phyloP scores from a whole-genome alignment of 2,329 filamentous ascomycete genomes.

The Botrytis medusae region DNA sequence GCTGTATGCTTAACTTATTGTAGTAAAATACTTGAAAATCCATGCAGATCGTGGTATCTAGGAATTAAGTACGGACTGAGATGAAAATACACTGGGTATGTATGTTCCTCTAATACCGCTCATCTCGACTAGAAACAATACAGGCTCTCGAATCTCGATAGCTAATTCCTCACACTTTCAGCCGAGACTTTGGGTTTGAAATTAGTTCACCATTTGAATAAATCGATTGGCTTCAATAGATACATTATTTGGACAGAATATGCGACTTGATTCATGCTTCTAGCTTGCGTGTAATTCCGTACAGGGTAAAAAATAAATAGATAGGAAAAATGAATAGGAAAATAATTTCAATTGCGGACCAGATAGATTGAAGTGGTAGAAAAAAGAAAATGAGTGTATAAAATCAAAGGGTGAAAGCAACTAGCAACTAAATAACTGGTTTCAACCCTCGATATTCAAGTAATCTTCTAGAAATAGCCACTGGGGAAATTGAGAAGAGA shows the following conservation, averaged over 20 bases:
- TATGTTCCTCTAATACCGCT: background rate
- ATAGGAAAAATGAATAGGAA: background rate
- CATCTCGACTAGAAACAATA: background rate
- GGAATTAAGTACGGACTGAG: background rate
- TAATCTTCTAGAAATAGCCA: background rate
- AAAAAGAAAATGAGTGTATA: background rate
- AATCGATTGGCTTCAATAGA: background rate
- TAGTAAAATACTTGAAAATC: background rate
- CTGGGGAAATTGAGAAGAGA: background rate
- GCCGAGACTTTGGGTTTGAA: background rate
- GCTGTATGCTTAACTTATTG: background rate
- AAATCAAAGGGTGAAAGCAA: background rate
- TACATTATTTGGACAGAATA: background rate
- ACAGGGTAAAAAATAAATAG: background rate
- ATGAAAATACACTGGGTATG: background rate
- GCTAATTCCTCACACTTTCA: background rate
- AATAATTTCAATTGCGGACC: background rate
- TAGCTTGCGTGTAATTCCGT: background rate
- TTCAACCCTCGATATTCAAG: background rate
- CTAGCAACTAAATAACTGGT: background rate
- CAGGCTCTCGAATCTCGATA: background rate
- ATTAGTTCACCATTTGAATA: background rate
- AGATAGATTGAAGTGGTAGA: background rate
- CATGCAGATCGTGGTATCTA: background rate
- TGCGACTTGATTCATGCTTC: background rate